Percentiles rank a stretch among this genome's conserved stretches.
phyloP scores from a whole-genome alignment of 108 stramenopile genomes.

The Cyclotella cryptica region DNA sequence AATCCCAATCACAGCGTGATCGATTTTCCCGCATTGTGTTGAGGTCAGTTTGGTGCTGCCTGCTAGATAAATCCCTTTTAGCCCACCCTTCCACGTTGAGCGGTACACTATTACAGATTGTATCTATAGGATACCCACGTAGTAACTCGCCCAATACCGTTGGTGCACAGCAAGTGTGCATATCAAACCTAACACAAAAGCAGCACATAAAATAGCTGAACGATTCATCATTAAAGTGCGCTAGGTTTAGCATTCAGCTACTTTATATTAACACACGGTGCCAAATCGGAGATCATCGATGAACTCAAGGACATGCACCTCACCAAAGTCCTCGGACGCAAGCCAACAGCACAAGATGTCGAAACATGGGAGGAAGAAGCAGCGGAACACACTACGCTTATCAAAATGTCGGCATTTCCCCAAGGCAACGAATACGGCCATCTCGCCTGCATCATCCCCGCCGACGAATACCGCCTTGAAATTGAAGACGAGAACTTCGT shows the following conservation, averaged over 20 bases:
- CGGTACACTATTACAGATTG: too few relatives aligned
- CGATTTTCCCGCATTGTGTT: too few relatives aligned
- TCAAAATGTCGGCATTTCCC: neutral
- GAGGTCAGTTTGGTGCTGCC: too few relatives aligned
- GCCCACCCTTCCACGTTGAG: too few relatives aligned
- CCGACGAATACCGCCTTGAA: neutral
- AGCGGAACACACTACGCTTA: neutral
- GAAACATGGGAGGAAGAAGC: conserved; percentile 15
- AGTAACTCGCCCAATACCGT: too few relatives aligned
- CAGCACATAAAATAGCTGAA: conserved; percentile 14
- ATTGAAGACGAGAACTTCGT: conserved; percentile 3
- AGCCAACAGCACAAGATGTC: neutral
- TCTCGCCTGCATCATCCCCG: neutral
- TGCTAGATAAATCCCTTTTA: too few relatives aligned
- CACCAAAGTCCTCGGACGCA: conserved; percentile 7
- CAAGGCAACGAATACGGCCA: neutral
- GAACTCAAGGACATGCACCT: neutral
- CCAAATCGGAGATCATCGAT: neutral
- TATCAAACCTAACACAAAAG: too few relatives aligned
- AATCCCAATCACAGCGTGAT: too few relatives aligned
- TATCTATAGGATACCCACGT: neutral
- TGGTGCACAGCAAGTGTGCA: too few relatives aligned
- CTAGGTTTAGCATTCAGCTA: conserved; percentile 18
- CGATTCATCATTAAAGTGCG: neutral
- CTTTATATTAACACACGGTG: neutral